Evolutionary conservation across 2,329 filamentous ascomycete species (phyloP).

Genomic region (Cucurbitaria berberidis): DNA sequence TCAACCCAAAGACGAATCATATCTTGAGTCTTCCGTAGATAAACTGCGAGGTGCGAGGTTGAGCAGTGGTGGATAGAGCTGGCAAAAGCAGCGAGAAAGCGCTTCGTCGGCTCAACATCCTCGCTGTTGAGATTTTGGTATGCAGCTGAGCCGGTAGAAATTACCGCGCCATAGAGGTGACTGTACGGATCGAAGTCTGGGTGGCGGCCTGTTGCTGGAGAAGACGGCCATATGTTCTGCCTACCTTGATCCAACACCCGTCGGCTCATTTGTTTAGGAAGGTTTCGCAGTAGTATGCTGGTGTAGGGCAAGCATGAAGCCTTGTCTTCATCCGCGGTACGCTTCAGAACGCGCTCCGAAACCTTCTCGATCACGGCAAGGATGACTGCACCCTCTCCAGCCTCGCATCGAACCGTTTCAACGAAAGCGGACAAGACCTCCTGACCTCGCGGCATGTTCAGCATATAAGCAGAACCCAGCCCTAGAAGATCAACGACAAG

Average conservation of each 20-base stretch:
- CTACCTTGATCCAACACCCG: conserved; percentile 66
- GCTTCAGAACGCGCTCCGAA: conserved; percentile 53
- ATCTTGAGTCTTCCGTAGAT: conserved; percentile 66
- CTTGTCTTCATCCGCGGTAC: conserved; percentile 25
- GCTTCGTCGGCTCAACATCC: conserved; percentile 49
- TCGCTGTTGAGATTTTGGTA: conserved; percentile 58
- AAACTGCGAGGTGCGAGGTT: conserved; percentile 58
- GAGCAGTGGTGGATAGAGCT: conserved; percentile 49
- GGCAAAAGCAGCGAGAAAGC: conserved; percentile 62
- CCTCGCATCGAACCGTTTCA: conserved; percentile 63
- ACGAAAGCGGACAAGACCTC: conserved; percentile 64
- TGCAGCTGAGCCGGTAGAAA: conserved; percentile 58
- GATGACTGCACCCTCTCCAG: conserved; percentile 70
- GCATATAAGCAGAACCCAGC: conserved; percentile 58
- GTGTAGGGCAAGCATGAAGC: conserved; percentile 32
- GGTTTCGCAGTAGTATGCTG: conserved; percentile 44
- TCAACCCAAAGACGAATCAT: conserved; percentile 69
- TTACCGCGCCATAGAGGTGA: conserved; percentile 67
- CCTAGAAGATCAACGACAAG: conserved; percentile 71
- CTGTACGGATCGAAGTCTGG: conserved; percentile 65
- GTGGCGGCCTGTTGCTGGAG: conserved; percentile 42
- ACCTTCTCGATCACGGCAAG: conserved; percentile 74
- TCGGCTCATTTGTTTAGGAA: conserved; percentile 53
- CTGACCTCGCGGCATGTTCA: conserved; percentile 22
- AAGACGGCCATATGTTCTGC: conserved; percentile 70